Conservation (phyloP, 306 rosid genomes). For the Mucuna pruriens region DNA sequence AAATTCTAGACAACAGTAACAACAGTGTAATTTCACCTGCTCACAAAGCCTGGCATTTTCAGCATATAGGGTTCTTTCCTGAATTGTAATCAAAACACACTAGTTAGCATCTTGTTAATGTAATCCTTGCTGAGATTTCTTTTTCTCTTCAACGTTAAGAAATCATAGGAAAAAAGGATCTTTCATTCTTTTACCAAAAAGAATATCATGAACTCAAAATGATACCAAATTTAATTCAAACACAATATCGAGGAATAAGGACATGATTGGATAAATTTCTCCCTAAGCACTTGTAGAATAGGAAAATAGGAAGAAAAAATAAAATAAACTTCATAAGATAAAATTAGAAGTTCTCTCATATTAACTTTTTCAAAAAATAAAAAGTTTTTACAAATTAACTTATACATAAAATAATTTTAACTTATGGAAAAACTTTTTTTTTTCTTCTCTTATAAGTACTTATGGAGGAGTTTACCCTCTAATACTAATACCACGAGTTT, state of each 20-base stretch:
- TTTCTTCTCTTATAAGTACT: too few relatives aligned
- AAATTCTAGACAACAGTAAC: not conserved
- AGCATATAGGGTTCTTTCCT: slow-evolving; percentile 64
- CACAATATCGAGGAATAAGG: not conserved
- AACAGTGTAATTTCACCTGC: slow-evolving; percentile 54
- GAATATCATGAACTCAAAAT: not conserved
- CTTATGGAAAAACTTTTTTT: too few relatives aligned
- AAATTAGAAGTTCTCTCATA: too few relatives aligned
- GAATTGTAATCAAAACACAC: slow-evolving; percentile 32
- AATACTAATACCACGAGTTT: too few relatives aligned
- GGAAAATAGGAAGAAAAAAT: too few relatives aligned
- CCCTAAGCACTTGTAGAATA: too few relatives aligned
- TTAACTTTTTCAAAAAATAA: too few relatives aligned
- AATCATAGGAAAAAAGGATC: not conserved
- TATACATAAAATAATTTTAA: too few relatives aligned
- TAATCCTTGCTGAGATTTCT: not conserved
- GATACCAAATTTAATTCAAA: slow-evolving; percentile 1
- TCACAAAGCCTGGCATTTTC: slow-evolving; percentile 70
- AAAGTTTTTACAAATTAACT: too few relatives aligned
- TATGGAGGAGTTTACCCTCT: too few relatives aligned
- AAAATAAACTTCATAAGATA: too few relatives aligned
- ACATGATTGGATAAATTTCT: too few relatives aligned
- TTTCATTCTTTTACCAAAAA: not conserved
- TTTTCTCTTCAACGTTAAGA: not conserved
- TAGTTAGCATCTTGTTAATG: slow-evolving; percentile 19